Base-by-base conservation (phyloP, 1,139 yeast species). In the Hemisphaericaspora lyxosophila region DNA sequence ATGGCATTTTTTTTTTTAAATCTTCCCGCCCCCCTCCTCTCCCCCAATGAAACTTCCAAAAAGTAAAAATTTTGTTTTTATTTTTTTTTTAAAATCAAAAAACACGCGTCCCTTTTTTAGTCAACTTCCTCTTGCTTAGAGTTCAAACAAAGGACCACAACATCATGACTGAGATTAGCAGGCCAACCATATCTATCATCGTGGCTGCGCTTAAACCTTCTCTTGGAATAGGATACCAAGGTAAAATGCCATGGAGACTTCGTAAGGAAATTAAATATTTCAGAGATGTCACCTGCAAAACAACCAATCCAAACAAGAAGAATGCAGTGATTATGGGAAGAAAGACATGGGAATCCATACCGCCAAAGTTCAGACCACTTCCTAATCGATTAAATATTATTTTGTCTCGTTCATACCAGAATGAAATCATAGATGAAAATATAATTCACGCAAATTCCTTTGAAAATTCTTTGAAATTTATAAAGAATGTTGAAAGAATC, bases 261-360 rank as follows among this genome's bases (percentile, higher is more conserved):
- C 72, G 80, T 39, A 74, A 82, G 40, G 99, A 92, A 59, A 87
- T 94, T 82, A 79, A 79, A 53, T 92, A 83, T 58, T 92, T 92
- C 67, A 75, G 78, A 43, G 78, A 78, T 39, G 84, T 86, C 13
- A 92, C 98, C 0, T 64, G 81, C 4, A 48, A 49, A 40, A 64
- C 73, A 17, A 40, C 39, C 6, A 49, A 50, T 4, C 53, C 69
- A 5, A 43, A 42, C 5, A 62, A 61, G 41, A 57, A 63, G 39
- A 87, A 90, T 51, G 95, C 89, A 0, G 97, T 94, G 11, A 73
- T 94, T 7, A 92, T 94, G 99, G 99, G 99, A 5, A 73, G 97
- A 40, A 85, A 82, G 55, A 92, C 98, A 1, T 92, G 97, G 96
- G 94, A 89, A 26, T 86, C 96, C 7, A 89, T 92, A 33, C 98